phyloP scores from a whole-genome alignment of 2,329 filamentous ascomycete genomes.

The Alternaria brassicicola region DNA sequence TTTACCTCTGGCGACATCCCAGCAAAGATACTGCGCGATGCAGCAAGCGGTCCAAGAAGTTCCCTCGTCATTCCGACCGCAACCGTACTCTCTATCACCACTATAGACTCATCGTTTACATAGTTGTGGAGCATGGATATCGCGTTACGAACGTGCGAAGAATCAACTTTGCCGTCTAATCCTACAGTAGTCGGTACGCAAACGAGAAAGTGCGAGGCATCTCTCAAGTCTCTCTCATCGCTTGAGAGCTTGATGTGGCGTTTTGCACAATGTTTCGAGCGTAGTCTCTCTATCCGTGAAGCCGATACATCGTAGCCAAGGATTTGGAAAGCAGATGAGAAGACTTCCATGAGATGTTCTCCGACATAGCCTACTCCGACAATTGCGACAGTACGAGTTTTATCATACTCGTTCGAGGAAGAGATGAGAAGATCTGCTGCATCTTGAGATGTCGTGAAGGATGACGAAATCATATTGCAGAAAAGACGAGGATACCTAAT shows the following conservation, averaged over 20 bases:
- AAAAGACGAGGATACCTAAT: neutral
- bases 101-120: conserved; percentile 53
- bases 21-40: conserved; percentile 1
- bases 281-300: conserved; percentile 2
- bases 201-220: conserved; percentile 60
- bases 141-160: conserved; percentile 55
- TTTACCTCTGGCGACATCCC: conserved; percentile 59
- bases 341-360: conserved; percentile 55
- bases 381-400: conserved; percentile 44
- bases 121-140: conserved; percentile 51
- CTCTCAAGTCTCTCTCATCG: neutral
- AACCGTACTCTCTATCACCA: conserved; percentile 60
- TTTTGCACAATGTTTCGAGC: neutral
- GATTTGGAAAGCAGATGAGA: conserved; percentile 51
- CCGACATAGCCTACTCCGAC: conserved; percentile 63
- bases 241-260: neutral
- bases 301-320: conserved; percentile 46
- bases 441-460: neutral
- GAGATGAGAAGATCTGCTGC: neutral
- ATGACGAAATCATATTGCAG: neutral
- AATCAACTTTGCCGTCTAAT: conserved; percentile 56
- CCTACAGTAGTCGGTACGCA: conserved; percentile 60
- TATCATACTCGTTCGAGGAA: neutral
- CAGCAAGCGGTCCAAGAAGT: conserved; percentile 56
- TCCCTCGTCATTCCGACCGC: conserved; percentile 61